phyloP scores from a whole-genome alignment of 2,329 filamentous ascomycete genomes.

The Fusarium concolor region DNA sequence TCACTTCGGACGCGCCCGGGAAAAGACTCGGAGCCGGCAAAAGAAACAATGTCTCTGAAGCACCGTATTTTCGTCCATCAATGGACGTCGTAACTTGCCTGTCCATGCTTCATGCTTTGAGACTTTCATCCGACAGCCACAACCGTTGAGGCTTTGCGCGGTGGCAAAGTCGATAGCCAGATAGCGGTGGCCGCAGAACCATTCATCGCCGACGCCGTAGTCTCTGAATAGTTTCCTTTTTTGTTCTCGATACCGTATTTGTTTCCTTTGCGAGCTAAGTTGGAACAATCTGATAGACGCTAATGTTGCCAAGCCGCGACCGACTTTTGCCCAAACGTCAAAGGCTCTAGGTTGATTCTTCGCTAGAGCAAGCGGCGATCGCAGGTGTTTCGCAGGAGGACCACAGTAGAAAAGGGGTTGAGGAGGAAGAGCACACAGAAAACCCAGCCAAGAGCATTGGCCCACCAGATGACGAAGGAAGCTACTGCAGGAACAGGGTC shows the following conservation, averaged over 20 bases:
- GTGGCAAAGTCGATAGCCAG: constrained; percentile 6
- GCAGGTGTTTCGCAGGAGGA: constrained; percentile 3
- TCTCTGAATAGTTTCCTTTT: constrained; percentile 16
- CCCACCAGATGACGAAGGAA: constrained; percentile 44
- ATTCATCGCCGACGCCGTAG: constrained; percentile 9
- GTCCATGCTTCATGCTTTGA: constrained; percentile 9
- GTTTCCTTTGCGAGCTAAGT: constrained; percentile 1
- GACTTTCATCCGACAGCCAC: constrained; percentile 29
- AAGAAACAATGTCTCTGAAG: constrained; percentile 3
- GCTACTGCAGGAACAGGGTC: constrained; percentile 48
- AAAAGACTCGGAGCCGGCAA: constrained; percentile 31
- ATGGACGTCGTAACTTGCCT: not conserved
- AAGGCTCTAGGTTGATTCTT: constrained; percentile 16
- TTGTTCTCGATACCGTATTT: not conserved
- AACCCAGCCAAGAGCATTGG: constrained; percentile 24
- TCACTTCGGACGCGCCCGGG: constrained; percentile 1
- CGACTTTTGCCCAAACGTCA: constrained; percentile 15
- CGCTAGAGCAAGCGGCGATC: constrained; percentile 27
- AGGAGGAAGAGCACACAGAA: constrained; percentile 20
- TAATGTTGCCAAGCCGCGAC: constrained; percentile 24
- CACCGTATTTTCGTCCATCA: constrained; percentile 1
- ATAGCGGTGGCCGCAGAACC: not conserved
- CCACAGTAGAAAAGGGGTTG: constrained; percentile 28
- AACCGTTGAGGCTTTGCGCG: constrained; percentile 33
- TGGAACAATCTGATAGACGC: constrained; percentile 7